Evolutionary conservation across 345 rosid species (phyloP).

Genomic region (Passiflora organensis): DNA sequence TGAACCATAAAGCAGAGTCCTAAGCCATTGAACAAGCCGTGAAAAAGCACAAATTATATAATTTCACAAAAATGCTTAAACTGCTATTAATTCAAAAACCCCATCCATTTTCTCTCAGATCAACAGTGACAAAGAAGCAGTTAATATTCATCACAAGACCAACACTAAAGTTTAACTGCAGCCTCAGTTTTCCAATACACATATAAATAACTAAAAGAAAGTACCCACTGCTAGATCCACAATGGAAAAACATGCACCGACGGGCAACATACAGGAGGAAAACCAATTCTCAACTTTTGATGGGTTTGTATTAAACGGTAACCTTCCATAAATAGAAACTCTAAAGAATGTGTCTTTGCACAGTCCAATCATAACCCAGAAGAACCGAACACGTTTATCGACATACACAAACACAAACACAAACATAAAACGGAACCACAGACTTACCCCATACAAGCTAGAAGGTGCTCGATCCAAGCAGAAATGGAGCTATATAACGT

Average conservation of each 20-base stretch:
- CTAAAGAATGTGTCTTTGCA: background rate
- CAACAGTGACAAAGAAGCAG: background rate
- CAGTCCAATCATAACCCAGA: background rate
- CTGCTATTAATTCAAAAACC: background rate
- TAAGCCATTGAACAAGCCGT: no score
- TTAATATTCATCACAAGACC: background rate
- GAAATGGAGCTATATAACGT: constrained; percentile 22
- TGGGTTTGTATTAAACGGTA: background rate
- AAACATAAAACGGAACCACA: constrained; percentile 1
- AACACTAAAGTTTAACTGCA: background rate
- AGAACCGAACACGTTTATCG: background rate
- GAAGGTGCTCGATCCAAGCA: constrained; percentile 49
- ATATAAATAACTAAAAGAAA: background rate
- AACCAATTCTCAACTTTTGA: background rate
- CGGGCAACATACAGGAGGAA: background rate
- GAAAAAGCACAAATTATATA: no score
- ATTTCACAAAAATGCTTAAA: background rate
- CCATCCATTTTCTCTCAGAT: background rate
- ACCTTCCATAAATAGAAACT: background rate
- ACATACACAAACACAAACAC: background rate
- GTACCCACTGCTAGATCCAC: background rate
- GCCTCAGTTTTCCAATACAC: background rate
- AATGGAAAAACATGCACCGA: background rate
- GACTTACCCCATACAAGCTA: constrained; percentile 55
- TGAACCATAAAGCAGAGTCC: no score